Evolutionary conservation across 768 basidiomycete species (phyloP), one percentile per base, ranked within the genome.

Genomic region (Brasilioporus rufonigricans): DNA sequence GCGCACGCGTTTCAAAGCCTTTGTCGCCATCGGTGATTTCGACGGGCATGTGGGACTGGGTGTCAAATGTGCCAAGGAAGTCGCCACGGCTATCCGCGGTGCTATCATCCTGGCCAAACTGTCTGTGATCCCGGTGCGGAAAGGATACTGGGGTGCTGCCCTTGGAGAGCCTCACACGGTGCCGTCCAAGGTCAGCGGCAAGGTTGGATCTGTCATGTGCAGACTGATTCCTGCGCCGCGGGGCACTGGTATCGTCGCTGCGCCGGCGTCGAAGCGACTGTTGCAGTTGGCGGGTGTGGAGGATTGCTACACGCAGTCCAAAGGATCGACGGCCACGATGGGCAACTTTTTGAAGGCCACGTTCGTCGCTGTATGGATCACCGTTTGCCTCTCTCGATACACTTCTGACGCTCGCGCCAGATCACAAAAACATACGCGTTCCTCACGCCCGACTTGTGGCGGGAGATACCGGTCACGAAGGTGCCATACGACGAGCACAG

Each of bases 61-160:
- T 74, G 95, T 98, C 74, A 99, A 99, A 80, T 98, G 96, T 71
- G 95, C 97, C 64, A 99, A 99, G 82, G 97, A 99, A 83, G 97
- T 98, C 68, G 97, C 97, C 31, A 97, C 95, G 53, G 97, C 97
- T 65, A 99, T 99, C 73, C 94, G 97, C 68, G 97, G 97, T 60
- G 97, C 97, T 62, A 98, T 99, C 83, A 94, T 98, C 77, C 85
- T 94, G 60, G 97, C 97, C 70, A 99, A 99, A 73, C 84, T 99
- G 62, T 93, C 93, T 45, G 92, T 98, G 72, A 88, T 98, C 70
- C 97, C 97, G 65, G 97, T 99, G 60, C 91, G 97, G 67, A 82
- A 97, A 77, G 97, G 97, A 65, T 99, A 99, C 84, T 99, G 97
- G 97, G 97, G 97, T 80, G 91, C 93, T 67, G 91, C 93, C 68